Conservation (phyloP, 139 green algal genomes). For the Microglena sp. region DNA sequence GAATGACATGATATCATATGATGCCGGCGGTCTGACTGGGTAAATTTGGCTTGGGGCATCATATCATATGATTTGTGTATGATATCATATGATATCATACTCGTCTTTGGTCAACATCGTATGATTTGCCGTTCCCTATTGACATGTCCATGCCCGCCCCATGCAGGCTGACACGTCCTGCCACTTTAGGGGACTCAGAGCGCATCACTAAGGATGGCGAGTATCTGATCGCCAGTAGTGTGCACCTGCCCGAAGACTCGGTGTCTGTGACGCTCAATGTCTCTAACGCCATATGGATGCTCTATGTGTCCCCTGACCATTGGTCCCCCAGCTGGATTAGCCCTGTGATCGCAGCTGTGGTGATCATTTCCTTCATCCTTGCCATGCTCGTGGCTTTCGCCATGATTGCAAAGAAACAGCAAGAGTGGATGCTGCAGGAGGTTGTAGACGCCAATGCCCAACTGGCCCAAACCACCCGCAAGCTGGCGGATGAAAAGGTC, state of each 20-base stretch:
- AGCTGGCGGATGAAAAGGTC: slow-evolving; percentile 29
- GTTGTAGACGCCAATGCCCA: slow-evolving; percentile 23
- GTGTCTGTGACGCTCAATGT: slow-evolving; percentile 1
- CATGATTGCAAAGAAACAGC: slow-evolving; percentile 19
- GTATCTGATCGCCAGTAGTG: too few relatives aligned
- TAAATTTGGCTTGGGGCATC: too few relatives aligned
- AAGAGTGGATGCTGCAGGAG: slow-evolving; percentile 24
- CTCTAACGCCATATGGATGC: slow-evolving; percentile 4
- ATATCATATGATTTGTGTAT: too few relatives aligned
- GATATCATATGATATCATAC: too few relatives aligned
- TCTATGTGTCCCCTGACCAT: slow-evolving; percentile 2
- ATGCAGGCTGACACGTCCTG: too few relatives aligned
- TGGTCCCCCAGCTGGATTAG: slow-evolving; percentile 9
- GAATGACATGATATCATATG: too few relatives aligned
- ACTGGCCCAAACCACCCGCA: slow-evolving; percentile 27
- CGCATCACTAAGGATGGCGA: too few relatives aligned
- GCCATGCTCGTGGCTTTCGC: slow-evolving; percentile 20
- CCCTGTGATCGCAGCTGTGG: slow-evolving; percentile 20
- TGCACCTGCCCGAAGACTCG: neutral
- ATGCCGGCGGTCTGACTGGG: too few relatives aligned
- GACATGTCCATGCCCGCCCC: too few relatives aligned
- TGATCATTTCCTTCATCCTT: slow-evolving; percentile 26
- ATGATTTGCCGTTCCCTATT: too few relatives aligned
- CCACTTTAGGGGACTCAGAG: too few relatives aligned
- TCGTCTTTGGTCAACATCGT: too few relatives aligned